These are phyloP conservation scores for Carpediemonas membranifera DNA, from an alignment of 78 protist genomes.

Conservation along the genomic window DNA sequence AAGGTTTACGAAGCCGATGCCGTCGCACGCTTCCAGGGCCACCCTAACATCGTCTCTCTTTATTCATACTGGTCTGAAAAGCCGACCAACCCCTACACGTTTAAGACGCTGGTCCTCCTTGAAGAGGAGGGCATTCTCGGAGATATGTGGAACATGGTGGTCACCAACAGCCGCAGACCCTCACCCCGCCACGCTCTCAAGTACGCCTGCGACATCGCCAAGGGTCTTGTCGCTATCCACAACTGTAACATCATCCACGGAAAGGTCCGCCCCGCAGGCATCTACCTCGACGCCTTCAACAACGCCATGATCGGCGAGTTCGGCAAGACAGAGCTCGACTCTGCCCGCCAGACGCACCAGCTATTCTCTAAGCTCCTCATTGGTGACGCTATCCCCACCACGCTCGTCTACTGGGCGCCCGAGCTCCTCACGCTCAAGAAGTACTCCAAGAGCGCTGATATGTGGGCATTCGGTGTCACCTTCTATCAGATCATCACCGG, in stretches of 20 bases:
- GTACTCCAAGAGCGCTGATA: constrained; percentile 13
- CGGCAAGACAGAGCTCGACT: constrained; percentile 12
- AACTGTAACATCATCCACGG: constrained; percentile 17
- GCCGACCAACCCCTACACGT: background rate
- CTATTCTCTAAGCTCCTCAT: constrained; percentile 29
- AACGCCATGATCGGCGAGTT: constrained; percentile 10
- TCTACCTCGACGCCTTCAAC: constrained; percentile 1
- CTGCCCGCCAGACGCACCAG: constrained; percentile 28
- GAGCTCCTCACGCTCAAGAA: constrained; percentile 22
- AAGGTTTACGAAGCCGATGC: constrained; percentile 27
- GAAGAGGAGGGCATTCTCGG: constrained; percentile 14
- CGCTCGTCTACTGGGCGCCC: constrained; percentile 29
- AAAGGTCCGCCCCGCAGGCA: background rate
- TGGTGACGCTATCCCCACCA: constrained; percentile 13
- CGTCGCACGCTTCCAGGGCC: constrained; percentile 9
- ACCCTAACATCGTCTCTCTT: constrained; percentile 17
- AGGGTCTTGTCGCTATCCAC: constrained; percentile 16
- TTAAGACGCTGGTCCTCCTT: constrained; percentile 19
- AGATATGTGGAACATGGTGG: background rate
- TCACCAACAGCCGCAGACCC: constrained; percentile 1
- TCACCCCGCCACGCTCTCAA: background rate
- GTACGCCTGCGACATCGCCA: background rate
- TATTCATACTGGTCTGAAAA: constrained; percentile 17
- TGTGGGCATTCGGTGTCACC: constrained; percentile 26
- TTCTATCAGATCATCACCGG: constrained; percentile 18